These are phyloP conservation scores for Hanseniaspora singularis DNA, from an alignment of 805 yeast species.

Conservation along the genomic window DNA sequence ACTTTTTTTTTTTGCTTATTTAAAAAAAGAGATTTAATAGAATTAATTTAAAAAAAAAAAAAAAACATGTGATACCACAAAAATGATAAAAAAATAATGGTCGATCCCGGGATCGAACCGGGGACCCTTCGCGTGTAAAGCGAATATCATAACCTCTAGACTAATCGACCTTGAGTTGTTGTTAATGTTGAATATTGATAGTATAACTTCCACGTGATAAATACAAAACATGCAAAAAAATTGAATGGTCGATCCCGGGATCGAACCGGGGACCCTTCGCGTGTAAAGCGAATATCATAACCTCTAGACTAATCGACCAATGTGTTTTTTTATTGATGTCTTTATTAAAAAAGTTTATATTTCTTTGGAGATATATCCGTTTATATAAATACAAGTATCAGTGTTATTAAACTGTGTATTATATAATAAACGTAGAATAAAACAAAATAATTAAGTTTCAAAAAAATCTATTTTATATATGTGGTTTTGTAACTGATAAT, in stretches of 20 bases:
- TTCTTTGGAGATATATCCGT: too few species aligned
- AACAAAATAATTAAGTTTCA: too few species aligned
- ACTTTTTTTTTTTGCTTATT: too few species aligned
- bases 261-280: constrained; percentile 33
- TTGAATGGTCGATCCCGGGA: constrained; percentile 28
- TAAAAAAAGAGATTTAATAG: too few species aligned
- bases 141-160: constrained; percentile 31
- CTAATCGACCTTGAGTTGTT: constrained; percentile 26
- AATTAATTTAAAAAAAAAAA: constrained; percentile 3
- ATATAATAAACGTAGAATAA: too few species aligned
- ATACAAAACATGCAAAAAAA: too few species aligned
- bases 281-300: constrained; percentile 31
- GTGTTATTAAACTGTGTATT: too few species aligned
- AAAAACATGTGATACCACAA: not conserved
- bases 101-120: constrained; percentile 32
- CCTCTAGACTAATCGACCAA: constrained; percentile 32
- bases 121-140: constrained; percentile 32
- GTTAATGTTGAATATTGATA: not conserved
- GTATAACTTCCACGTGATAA: too few species aligned
- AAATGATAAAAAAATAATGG: constrained; percentile 18
- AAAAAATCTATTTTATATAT: too few species aligned
- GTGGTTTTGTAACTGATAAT: too few species aligned
- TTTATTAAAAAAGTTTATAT: too few species aligned
- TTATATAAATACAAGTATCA: too few species aligned
- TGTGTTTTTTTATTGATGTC: not conserved